phyloP scores from a whole-genome alignment of 2,329 filamentous ascomycete species.

The Gaeumannomyces sp. region DNA sequence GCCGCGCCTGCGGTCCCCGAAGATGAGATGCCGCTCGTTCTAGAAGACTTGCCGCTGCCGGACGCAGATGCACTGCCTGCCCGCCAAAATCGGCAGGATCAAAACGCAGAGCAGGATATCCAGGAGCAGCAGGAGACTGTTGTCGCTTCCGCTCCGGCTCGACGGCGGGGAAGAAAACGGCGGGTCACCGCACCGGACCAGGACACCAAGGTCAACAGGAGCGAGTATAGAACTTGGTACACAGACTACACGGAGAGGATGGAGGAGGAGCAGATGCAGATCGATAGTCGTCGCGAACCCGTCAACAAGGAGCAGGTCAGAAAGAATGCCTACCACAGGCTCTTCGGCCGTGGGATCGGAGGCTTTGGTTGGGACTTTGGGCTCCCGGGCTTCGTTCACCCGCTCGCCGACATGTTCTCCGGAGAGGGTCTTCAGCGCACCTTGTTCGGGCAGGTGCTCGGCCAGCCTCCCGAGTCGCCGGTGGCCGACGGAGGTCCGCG shows the following conservation, averaged over 20 bases:
- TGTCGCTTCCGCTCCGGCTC: neutral
- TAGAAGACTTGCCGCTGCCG: conserved; percentile 5
- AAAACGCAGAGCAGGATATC: conserved; percentile 3
- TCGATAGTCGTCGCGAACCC: conserved; percentile 2
- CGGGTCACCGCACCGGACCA: conserved; percentile 13
- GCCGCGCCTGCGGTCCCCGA: conserved; percentile 11
- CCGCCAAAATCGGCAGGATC: neutral
- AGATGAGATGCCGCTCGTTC: neutral
- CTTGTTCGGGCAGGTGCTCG: conserved; percentile 12
- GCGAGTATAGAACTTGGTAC: conserved; percentile 14
- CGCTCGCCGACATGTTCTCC: conserved; percentile 13
- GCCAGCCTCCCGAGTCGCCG: conserved; percentile 15
- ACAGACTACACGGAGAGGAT: conserved; percentile 16
- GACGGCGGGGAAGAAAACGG: conserved; percentile 7
- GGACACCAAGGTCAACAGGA: conserved; percentile 17
- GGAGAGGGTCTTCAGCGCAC: conserved; percentile 12
- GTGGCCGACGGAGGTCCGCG: conserved; percentile 35
- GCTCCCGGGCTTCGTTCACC: conserved; percentile 10
- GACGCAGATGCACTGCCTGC: conserved; percentile 8
- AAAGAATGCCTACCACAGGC: conserved; percentile 12
- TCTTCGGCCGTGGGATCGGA: conserved; percentile 17
- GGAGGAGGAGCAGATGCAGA: conserved; percentile 9
- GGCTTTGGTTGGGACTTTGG: conserved; percentile 12
- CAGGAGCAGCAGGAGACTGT: conserved; percentile 11
- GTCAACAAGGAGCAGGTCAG: conserved; percentile 12